Evolutionary conservation across 257 asterid genomes (phyloP).

Genomic region (Solanum boliviense): DNA sequence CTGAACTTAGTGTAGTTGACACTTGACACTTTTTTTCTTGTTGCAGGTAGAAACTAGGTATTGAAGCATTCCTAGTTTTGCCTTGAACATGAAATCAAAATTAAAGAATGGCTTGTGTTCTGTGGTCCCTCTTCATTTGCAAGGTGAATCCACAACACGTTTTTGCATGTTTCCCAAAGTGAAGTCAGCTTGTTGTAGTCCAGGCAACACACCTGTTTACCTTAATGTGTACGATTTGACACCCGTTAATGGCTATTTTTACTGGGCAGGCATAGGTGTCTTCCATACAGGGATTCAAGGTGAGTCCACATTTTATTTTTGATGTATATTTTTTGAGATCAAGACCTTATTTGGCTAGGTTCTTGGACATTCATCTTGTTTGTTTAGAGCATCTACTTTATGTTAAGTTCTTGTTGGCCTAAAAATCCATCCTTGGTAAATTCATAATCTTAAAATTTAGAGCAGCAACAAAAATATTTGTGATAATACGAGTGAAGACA

Average conservation of each 20-base stretch:
- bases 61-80: constrained; percentile 22
- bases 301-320: constrained; percentile 8
- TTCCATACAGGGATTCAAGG: constrained; percentile 96
- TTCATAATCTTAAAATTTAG: background rate
- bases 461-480: background rate
- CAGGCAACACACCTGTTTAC: constrained; percentile 49
- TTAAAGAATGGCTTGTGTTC: constrained; percentile 43
- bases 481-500: background rate
- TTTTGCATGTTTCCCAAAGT: constrained; percentile 49
- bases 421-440: background rate
- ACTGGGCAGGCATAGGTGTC: constrained; percentile 87
- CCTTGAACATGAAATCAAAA: constrained; percentile 38
- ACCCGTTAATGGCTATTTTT: constrained; percentile 54
- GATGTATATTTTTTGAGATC: background rate
- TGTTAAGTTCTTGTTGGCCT: background rate
- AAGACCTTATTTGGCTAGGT: background rate
- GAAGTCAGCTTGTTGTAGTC: constrained; percentile 30
- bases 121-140: constrained; percentile 36
- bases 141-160: constrained; percentile 26
- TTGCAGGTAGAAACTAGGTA: constrained; percentile 34
- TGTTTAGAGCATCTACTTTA: background rate
- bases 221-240: constrained; percentile 82
- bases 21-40: constrained; percentile 3
- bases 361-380: background rate
- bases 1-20: background rate